Evolutionary conservation across 768 basidiomycete species (phyloP).

Genomic region (Russula virescens): DNA sequence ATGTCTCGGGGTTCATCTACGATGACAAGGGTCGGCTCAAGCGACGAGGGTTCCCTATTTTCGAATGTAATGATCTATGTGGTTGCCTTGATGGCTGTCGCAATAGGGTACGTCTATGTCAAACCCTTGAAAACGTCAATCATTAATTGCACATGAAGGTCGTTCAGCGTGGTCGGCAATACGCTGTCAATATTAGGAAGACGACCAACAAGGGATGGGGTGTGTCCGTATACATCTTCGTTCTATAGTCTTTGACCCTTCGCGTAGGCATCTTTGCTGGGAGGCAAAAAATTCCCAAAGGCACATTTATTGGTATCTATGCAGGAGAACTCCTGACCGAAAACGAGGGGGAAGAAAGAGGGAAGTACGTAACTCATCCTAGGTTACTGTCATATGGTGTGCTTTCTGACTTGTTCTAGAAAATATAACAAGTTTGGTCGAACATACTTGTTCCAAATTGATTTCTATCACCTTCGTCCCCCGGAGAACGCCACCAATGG

Average conservation of each 20-base stretch:
- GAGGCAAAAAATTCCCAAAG: conserved; percentile 53
- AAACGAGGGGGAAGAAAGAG: conserved; percentile 58
- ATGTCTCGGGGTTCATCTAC: conserved; percentile 59
- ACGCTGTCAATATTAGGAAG: conserved; percentile 56
- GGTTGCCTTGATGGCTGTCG: conserved; percentile 74
- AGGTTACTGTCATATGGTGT: not conserved
- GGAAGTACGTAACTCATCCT: conserved; percentile 47
- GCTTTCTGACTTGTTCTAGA: conserved; percentile 34
- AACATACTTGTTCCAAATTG: conserved; percentile 80
- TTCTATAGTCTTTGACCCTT: conserved; percentile 4
- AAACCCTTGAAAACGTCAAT: not conserved
- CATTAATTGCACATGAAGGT: conserved; percentile 44
- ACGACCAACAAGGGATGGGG: conserved; percentile 85
- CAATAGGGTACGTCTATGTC: conserved; percentile 57
- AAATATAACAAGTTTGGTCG: conserved; percentile 68
- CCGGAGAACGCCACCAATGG: not conserved
- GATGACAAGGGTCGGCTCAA: conserved; percentile 51
- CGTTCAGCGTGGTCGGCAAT: conserved; percentile 72
- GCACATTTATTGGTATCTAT: conserved; percentile 79
- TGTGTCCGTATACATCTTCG: conserved; percentile 30
- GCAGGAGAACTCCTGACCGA: conserved; percentile 78
- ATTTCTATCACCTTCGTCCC: conserved; percentile 60
- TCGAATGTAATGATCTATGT: conserved; percentile 83
- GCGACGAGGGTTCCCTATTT: conserved; percentile 52
- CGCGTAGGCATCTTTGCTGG: conserved; percentile 64